Base-by-base conservation (phyloP, 2,329 filamentous ascomycete genomes). In the Hymenoscyphus fraxineus region DNA sequence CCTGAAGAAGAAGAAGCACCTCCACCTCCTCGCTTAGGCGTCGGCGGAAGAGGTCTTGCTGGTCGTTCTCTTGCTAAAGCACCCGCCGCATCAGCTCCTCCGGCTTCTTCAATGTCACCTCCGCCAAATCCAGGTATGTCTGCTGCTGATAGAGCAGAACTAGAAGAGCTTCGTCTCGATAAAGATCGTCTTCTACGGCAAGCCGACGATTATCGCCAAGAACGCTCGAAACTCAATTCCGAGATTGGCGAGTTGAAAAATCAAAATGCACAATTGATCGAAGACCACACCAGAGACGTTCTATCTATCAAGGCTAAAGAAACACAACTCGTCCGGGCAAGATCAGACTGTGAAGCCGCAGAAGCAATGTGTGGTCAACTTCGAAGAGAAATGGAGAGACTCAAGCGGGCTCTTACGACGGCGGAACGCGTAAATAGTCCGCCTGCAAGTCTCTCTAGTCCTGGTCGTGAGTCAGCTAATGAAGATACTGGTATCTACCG, bases 251-350 rank as follows among this genome's bases (percentile, higher is more conserved):
- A 98, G 77, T 84, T 99, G 38, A 96, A 97, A 78, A 96, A 97
- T 73, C 92, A 97, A 76, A 99, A 99, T 73, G 95, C 95, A 31
- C 90, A 95, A 68, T 82, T 99, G 40, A 99, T 99, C 66, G 95
- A 99, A 78, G 94, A 98, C 73, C 94, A 98, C 76, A 99, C 95
- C 0, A 85, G 94, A 58, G 94, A 99, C 73, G 92, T 97, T 0
- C 82, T 99, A 54, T 95, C 93, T 71, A 96, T 99, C 79, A 98
- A 98, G 77, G 95, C 95, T 15, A 99, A 99, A 78, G 95, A 99
- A 77, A 98, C 95, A 2, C 95, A 99, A 73, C 84, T 99, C 5
- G 94, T 98, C 10, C 89, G 95, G 56, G 93, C 95, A 12, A 85
- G 93, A 62, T 93, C 91, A 69, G 95, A 99, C 73, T 91, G 90